Percentiles rank a stretch among this genome's conserved stretches.
Conservation (phyloP, 805 yeast genomes). For the Saccharomycopsis fodiens region DNA sequence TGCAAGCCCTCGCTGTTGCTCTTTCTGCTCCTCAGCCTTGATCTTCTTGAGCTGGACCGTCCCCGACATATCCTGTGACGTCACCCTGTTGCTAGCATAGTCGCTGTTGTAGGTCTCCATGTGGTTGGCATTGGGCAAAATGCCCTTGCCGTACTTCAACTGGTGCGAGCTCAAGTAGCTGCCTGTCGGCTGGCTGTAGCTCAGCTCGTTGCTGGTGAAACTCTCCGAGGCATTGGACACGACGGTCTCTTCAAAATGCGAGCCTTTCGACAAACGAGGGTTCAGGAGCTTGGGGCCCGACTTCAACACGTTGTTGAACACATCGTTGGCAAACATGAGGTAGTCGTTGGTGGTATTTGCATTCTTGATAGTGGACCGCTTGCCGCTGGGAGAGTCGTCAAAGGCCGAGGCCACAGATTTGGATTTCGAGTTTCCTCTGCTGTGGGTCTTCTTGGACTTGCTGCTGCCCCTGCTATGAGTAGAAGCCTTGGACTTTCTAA, state of each 20-base stretch:
- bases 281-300: slow-evolving; percentile 13
- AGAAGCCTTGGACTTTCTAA: not conserved
- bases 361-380: not conserved
- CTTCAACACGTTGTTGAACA: slow-evolving; percentile 14
- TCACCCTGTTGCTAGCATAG: not conserved
- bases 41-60: not conserved
- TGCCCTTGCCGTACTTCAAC: slow-evolving; percentile 10
- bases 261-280: not conserved
- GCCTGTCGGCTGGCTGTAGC: not conserved
- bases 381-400: not conserved
- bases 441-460: not conserved
- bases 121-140: not conserved
- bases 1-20: no score
- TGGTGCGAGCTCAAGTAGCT: not conserved
- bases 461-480: not conserved
- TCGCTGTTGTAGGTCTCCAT: not conserved
- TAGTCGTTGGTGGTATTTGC: slow-evolving; percentile 5
- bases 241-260: not conserved
- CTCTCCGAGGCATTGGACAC: slow-evolving; percentile 2
- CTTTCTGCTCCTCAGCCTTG: not conserved
- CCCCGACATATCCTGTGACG: not conserved
- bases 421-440: no score
- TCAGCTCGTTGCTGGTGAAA: slow-evolving; percentile 14
- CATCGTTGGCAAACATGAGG: slow-evolving; percentile 14
- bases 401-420: not conserved